A percentile compares a stretch with the other conserved stretches of the same genome.
Evolutionary conservation across 768 basidiomycete genomes (phyloP).

Genomic region (Phylloporus sp.): DNA sequence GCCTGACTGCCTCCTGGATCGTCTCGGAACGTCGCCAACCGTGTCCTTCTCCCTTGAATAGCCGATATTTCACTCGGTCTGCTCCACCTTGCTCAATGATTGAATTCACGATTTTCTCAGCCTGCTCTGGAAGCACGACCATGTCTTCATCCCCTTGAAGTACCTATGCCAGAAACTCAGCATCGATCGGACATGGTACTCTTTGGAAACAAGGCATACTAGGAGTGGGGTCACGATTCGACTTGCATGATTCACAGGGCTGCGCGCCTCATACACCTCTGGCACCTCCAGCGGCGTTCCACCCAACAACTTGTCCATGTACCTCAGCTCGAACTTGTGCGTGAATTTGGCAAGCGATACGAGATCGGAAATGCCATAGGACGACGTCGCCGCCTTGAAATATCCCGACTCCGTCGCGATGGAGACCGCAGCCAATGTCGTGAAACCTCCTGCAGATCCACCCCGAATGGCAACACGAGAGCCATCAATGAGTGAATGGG

Average conservation of each 20-base stretch:
- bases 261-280: slow-evolving; percentile 54
- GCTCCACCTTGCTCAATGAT: slow-evolving; percentile 16
- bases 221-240: slow-evolving; percentile 61
- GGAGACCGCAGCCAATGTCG: slow-evolving; percentile 49
- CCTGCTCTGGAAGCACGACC: slow-evolving; percentile 67
- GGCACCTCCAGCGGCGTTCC: slow-evolving; percentile 51
- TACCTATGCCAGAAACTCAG: slow-evolving; percentile 40
- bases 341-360: slow-evolving; percentile 53
- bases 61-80: slow-evolving; percentile 33
- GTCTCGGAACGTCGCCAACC: slow-evolving; percentile 36
- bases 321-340: slow-evolving; percentile 68
- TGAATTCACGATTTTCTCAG: slow-evolving; percentile 34
- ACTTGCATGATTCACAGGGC: slow-evolving; percentile 59
- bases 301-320: slow-evolving; percentile 61
- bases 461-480: slow-evolving; percentile 68
- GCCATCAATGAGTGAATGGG: slow-evolving; percentile 56
- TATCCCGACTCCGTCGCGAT: slow-evolving; percentile 38
- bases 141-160: slow-evolving; percentile 63
- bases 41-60: slow-evolving; percentile 45
- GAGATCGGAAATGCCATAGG: slow-evolving; percentile 71
- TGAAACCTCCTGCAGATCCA: slow-evolving; percentile 71
- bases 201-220: slow-evolving; percentile 30
- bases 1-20: slow-evolving; percentile 33
- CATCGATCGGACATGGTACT: not conserved
- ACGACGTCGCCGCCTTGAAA: slow-evolving; percentile 59